phyloP scores from a whole-genome alignment of 768 basidiomycete genomes.

The Tricholoma sp. region DNA sequence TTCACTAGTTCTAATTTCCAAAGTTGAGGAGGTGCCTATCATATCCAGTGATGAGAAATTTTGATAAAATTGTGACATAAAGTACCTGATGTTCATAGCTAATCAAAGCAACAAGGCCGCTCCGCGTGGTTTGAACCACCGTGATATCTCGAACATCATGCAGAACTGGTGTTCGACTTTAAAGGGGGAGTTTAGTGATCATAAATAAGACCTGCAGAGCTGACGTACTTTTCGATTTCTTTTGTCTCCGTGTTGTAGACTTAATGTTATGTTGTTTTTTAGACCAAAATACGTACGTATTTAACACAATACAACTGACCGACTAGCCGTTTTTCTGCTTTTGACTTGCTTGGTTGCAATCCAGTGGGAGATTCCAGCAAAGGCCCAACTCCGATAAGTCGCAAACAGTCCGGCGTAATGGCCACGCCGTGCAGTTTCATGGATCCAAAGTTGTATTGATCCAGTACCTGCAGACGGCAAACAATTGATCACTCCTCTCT shows the following conservation, averaged over 20 bases:
- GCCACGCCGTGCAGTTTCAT: constrained; percentile 69
- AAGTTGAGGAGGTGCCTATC: constrained; percentile 68
- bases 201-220: neutral
- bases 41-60: neutral
- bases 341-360: constrained; percentile 63
- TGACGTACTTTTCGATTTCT: constrained; percentile 57
- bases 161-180: constrained; percentile 65
- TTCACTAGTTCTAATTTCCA: constrained; percentile 68
- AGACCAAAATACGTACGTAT: neutral
- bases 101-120: constrained; percentile 56
- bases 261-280: constrained; percentile 23
- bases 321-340: constrained; percentile 67
- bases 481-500: neutral
- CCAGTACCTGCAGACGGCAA: constrained; percentile 39
- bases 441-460: constrained; percentile 51
- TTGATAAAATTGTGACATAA: neutral
- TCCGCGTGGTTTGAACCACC: constrained; percentile 41
- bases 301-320: constrained; percentile 34
- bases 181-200: constrained; percentile 6
- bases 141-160: constrained; percentile 72
- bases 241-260: constrained; percentile 66
- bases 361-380: constrained; percentile 58
- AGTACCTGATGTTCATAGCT: constrained; percentile 73
- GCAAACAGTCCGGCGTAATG: constrained; percentile 58
- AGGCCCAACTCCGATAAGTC: constrained; percentile 65